Evolutionary conservation across 768 basidiomycete genomes (phyloP), one percentile per base, ranked within the genome.

Genomic region (Leucocoprinus sp.): DNA sequence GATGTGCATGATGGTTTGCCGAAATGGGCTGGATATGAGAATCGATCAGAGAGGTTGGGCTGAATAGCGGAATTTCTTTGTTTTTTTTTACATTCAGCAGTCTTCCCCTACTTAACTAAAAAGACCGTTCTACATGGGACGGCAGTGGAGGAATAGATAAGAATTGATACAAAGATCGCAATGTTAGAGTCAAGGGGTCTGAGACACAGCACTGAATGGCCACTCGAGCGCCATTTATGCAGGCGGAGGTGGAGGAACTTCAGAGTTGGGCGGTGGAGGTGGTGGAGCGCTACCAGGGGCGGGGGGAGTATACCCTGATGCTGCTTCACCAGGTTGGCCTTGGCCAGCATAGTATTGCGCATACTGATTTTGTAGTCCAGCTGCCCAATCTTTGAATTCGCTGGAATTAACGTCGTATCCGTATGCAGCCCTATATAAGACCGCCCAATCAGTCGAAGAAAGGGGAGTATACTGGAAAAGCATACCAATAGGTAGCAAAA

Each of bases 391-490:
- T 58, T 84, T 84, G 58, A 85, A 86, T 52, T 84, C 72, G 1
- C 71, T 58, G 4, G 84, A 82, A 55, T 85, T 86, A 49, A 85
- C 78, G 54, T 86, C 84, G 59, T 86, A 86, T 15, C 84, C 84
- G 53, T 82, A 84, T 5, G 82, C 76, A 49, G 83, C 79, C 83
- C 84, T 84, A 50, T 6, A 21, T 9, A 31, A 5, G 14, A 8
- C 8, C 12, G 29, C 21, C 3, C 11, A 33, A 31, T 31, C 9
- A 31, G 31, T n/a, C n/a, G 14, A 15, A 22, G 28, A 8, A 19
- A 28, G 23, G 60, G 12, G 19, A 27, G 33, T 15, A 40, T 4
- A 12, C 1, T 55, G n/a, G 61, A 62, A 29, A 24, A 61, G 7
- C 60, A 36, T 58, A 73, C 76, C 75, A 76, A 54, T 72, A 76